phyloP scores from a whole-genome alignment of 1,284 basidiomycete species.

The Pholiota adiposa region DNA sequence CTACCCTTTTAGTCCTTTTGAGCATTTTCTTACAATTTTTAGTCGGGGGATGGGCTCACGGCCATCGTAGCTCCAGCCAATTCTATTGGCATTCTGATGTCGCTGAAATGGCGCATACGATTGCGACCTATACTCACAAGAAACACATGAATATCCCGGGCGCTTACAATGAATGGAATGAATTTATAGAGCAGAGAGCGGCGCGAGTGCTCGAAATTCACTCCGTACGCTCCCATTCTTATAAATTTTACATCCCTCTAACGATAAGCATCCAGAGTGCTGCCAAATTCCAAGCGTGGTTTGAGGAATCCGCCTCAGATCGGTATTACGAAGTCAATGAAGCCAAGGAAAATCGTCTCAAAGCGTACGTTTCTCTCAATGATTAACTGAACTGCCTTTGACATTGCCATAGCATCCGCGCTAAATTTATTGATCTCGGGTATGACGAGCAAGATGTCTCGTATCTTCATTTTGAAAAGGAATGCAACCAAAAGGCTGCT shows the following conservation, averaged over 20 bases:
- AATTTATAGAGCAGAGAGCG: conserved; percentile 29
- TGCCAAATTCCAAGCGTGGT: not conserved
- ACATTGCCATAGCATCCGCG: conserved; percentile 8
- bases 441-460: conserved; percentile 11
- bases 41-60: conserved; percentile 8
- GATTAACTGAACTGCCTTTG: not conserved
- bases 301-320: not conserved
- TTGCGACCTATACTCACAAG: conserved; percentile 26
- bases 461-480: not conserved
- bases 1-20: not conserved
- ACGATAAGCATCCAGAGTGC: not conserved
- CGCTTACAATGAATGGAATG: conserved; percentile 30
- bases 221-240: not conserved
- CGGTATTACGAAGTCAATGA: not conserved
- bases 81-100: conserved; percentile 26
- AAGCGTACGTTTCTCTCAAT: not conserved
- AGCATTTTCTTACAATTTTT: not conserved
- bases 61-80: not conserved
- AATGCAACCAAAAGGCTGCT: not conserved
- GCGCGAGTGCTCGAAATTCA: not conserved
- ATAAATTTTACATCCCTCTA: too few species aligned
- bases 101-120: conserved; percentile 23
- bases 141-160: conserved; percentile 26
- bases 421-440: conserved; percentile 16
- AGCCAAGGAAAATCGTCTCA: not conserved